Base-by-base conservation (phyloP, 1,284 basidiomycete genomes). In the Irpex lacteus region DNA sequence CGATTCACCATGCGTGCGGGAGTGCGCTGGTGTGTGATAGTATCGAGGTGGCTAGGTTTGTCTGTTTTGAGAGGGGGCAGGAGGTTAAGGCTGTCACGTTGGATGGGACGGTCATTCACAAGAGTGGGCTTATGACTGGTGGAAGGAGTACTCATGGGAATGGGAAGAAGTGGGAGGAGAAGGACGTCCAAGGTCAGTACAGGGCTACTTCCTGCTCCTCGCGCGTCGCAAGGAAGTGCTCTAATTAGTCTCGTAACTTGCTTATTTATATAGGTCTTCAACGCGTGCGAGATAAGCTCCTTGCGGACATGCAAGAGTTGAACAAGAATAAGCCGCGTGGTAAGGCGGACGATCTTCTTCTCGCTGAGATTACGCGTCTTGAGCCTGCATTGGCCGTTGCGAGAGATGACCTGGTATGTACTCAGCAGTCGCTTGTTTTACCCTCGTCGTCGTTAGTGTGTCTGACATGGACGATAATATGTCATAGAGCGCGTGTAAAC, bases 1-100 rank as follows among this genome's bases (percentile, higher is more conserved):
- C 98, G 0, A 95, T 99, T 80, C 95, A 98, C 70, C 93, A 96
- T 76, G 96, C 95, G 0, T 99, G 97, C 73, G 96, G 96, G 5
- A 98, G 93, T 76, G 89, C 96, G 1, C 82, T 99, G 5, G 92
- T 99, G 15, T 99, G 97, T 72, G 98, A 99, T 76, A 89, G 90
- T 0, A 91, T 98, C 86, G 95, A 95, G 44, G 86, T 98, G 21
- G 98, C 98, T 4, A 85, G 89, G 68, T 89, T 91, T 73, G 88
- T 99, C 4, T 94, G 91, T 69, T 99, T 96, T 77, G 96, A 98
- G 69, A 96, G 93, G 76, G 89, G 90, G 1, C 93, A 98, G 73
- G 96, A 98, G 69, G 94, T 98, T 60, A 99, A 99, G 83, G 96
- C 96, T 65, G 97, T 99, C 8, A 97, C 98, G 0, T 82, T 99